Evolutionary conservation across 2,329 filamentous ascomycete species (phyloP).

Genomic region (Phaeosphaeria sp.): DNA sequence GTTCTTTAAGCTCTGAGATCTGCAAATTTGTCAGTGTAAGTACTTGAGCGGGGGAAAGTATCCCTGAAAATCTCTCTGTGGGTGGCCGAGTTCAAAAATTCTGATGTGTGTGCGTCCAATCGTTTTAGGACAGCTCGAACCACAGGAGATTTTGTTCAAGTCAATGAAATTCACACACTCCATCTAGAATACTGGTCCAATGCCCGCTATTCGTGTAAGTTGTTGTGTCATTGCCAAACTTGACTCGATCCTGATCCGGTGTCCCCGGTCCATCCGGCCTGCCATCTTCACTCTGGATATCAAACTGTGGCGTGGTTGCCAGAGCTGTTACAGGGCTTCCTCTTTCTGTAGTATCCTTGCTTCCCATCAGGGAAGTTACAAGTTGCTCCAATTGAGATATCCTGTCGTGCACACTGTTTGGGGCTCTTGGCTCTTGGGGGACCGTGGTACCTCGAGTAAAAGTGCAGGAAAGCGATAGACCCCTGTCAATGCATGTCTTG

Average conservation of each 20-base stretch:
- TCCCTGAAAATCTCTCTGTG: too few species aligned
- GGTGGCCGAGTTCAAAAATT: too few species aligned
- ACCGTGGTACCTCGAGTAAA: conserved; percentile 31
- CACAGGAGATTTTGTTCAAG: too few species aligned
- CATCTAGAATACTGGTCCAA: conserved; percentile 47
- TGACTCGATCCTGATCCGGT: conserved; percentile 42
- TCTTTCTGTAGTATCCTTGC: conserved; percentile 20
- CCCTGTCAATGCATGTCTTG: conserved; percentile 45
- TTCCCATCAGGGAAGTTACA: conserved; percentile 44
- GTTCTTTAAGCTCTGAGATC: conserved; percentile 43
- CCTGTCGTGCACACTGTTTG: conserved; percentile 44
- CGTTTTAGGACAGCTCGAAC: too few species aligned
- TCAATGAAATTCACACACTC: conserved; percentile 35
- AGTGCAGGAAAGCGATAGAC: conserved; percentile 44
- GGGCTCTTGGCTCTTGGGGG: conserved; percentile 28
- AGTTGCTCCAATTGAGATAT: conserved; percentile 47
- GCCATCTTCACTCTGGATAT: conserved; percentile 15
- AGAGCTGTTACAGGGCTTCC: conserved; percentile 5
- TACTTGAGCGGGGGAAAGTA: not conserved
- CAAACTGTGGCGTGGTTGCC: conserved; percentile 4
- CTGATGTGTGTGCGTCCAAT: too few species aligned
- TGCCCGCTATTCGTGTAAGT: conserved; percentile 43
- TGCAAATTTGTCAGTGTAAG: conserved; percentile 8
- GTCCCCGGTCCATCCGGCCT: conserved; percentile 27
- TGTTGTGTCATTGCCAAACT: conserved; percentile 34